Base-by-base conservation (phyloP, 306 rosid genomes). In the Quercus cerris region DNA sequence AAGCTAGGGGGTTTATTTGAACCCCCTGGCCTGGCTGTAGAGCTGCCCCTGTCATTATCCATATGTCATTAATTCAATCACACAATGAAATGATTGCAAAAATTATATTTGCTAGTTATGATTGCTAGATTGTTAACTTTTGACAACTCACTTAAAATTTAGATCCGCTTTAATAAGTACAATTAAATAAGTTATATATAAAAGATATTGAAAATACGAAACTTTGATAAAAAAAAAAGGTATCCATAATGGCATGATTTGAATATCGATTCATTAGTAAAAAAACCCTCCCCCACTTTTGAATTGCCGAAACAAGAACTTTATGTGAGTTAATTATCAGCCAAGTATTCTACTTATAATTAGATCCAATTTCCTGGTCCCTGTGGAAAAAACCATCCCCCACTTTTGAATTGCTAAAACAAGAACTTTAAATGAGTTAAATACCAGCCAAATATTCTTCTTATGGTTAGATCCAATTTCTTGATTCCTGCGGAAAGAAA, bases 401-500 rank as follows among this genome's bases (percentile, higher is more conserved):
- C 8, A 56, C 20, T 18, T 56, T 56, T 56, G 62, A 22, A 22
- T 22, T 22, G 22, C 22, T 22, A 22, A 22, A 22, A 22, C 22
- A 22, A 22, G 22, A 22, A 56, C 1, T 56, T 56, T n/a, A 56
- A 52, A 28, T 62, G 41, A 72, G 33, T 38, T 38, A 25, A 25
- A 25, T 25, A 38, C 7, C 2, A 38, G 0, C 44, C 10, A 38
- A 38, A 0, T 0, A 38, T 38, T 7, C 2, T 38, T 38, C 0
- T 6, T 1, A 38, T 38, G 3, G 11, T 0, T 38, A 38, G 46
- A 38, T 38, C 0, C 11, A 7, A 38, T 38, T 0, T 38, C 0
- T 0, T 38, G 1, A 0, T 0, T 0, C 0, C 0, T 38, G 46
- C 0, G 0, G 0, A 38, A 38, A 38, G 0, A 1, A 38, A 38